Conservation (phyloP, 1,139 yeast species). For the Hyphopichia pseudoburtonii region DNA sequence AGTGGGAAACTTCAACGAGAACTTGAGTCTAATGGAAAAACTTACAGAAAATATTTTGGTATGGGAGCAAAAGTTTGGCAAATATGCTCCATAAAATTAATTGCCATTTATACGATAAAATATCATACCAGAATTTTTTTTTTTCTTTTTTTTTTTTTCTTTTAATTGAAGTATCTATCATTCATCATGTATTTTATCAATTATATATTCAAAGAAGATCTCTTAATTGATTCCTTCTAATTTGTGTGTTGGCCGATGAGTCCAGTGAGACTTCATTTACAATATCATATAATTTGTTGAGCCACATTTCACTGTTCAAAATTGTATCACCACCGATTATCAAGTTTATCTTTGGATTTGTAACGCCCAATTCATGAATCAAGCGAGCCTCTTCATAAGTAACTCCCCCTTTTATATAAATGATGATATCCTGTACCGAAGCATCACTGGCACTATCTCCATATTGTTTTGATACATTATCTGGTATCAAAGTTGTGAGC, state of each 20-base stretch:
- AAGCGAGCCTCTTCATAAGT: slow-evolving; percentile 91
- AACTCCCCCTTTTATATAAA: slow-evolving; percentile 86
- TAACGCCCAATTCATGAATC: slow-evolving; percentile 65
- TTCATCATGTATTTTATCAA: not conserved
- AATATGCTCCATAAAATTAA: slow-evolving; percentile 37
- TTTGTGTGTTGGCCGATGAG: slow-evolving; percentile 5
- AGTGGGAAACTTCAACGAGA: slow-evolving; percentile 54
- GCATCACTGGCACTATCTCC: slow-evolving; percentile 16
- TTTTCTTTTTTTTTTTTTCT: too few relatives aligned
- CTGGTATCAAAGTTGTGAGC: slow-evolving; percentile 44
- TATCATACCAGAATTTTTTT: too few relatives aligned
- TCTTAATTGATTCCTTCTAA: slow-evolving; percentile 21
- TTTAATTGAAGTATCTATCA: not conserved
- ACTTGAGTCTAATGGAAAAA: slow-evolving; percentile 63
- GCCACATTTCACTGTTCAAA: slow-evolving; percentile 58
- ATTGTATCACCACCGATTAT: slow-evolving; percentile 80
- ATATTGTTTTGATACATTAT: slow-evolving; percentile 34
- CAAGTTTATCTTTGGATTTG: slow-evolving; percentile 46
- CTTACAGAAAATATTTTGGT: slow-evolving; percentile 64
- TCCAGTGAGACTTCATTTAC: slow-evolving; percentile 16
- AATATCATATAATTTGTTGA: slow-evolving; percentile 31
- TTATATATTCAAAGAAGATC: slow-evolving; percentile 10
- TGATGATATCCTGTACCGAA: slow-evolving; percentile 68
- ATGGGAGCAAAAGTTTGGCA: slow-evolving; percentile 80
- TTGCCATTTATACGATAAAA: not conserved